Base-by-base conservation (phyloP, 805 yeast species). In the baker's yeast (Saccharomyces cerevisiae) region DNA sequence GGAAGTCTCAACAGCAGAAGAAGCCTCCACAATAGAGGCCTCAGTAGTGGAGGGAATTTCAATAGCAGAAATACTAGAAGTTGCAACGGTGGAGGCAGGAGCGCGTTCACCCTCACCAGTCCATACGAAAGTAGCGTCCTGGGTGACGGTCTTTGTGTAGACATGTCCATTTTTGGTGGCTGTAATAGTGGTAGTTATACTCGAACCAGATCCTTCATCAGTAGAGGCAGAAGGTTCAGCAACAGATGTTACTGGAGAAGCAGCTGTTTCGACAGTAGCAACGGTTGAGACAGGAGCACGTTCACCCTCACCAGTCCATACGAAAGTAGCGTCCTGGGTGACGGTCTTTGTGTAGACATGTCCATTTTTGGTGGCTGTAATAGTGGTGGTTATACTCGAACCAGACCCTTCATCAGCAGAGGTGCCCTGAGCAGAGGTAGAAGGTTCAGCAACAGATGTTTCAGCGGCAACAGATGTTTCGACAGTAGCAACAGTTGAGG, bases 281-380 rank as follows among this genome's bases (percentile, higher is more conserved):
- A 17, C 9, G 14, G 36, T 22, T 6, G 50, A 21, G 10, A 41
- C 21, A 26, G 27, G 27, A 26, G 49, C n/a, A 27, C 26, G 26
- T 11, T 32, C 22, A 13, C 53, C 53, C 14, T 50, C 53, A 41
- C 53, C 53, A 5, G 30, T 26, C 53, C 53, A 50, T 31, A 31
- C 46, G 36, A 47, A 50, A 11, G 53, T 47, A 30, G 55, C 50
- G n/a, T 50, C 55, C 31, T 50, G 50, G n/a, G 49, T 31, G 32
- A 53, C 46, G 36, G 55, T 53, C 53, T 53, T 53, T 50, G 55
- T 53, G 53, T 53, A 53, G 46, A 50, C 55, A 31, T 53, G 48
- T 30, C 55, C 55, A 14, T 53, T 46, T 46, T 53, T 53, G 24
- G 55, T 53, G 28, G 55, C 55, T 6, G 55, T 53, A 47, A 53